Conservation (phyloP, 257 asterid genomes). For the Przewalskia tangutica region DNA sequence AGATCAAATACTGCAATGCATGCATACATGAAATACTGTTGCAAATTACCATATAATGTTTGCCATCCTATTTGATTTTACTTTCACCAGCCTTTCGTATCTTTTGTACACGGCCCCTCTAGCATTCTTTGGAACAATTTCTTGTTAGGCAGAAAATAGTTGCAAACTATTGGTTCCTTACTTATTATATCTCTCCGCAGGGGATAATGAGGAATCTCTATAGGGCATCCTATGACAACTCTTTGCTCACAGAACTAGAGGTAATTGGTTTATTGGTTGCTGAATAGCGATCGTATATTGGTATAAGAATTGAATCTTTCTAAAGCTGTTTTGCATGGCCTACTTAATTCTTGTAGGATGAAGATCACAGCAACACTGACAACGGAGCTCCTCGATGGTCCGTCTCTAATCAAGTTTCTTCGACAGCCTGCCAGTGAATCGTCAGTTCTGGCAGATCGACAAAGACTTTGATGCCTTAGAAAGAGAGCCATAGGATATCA, state of each 20-base stretch:
- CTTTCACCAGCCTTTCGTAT: background rate
- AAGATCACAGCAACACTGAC: slow-evolving; percentile 17
- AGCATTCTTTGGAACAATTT: background rate
- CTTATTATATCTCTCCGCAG: slow-evolving; percentile 12
- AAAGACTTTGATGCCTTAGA: background rate
- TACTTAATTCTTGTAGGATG: slow-evolving; percentile 17
- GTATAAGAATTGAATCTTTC: background rate
- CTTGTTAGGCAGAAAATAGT: background rate
- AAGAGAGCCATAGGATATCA: background rate
- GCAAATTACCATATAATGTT: background rate
- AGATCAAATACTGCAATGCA: background rate
- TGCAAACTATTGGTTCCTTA: background rate
- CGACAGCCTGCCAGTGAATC: slow-evolving; percentile 6
- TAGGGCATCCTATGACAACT: slow-evolving; percentile 14
- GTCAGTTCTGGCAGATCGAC: slow-evolving; percentile 11
- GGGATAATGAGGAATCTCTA: slow-evolving; percentile 34
- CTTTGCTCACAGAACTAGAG: slow-evolving; percentile 12
- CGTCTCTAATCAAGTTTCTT: slow-evolving; percentile 5
- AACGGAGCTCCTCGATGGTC: slow-evolving; percentile 9
- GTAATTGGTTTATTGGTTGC: background rate
- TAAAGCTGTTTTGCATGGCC: background rate
- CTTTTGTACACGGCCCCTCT: background rate
- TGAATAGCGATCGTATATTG: background rate
- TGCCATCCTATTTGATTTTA: background rate
- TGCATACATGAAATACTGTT: background rate